Evolutionary conservation across 2,329 filamentous ascomycete species (phyloP).

Genomic region (Zymoseptoria tritici): DNA sequence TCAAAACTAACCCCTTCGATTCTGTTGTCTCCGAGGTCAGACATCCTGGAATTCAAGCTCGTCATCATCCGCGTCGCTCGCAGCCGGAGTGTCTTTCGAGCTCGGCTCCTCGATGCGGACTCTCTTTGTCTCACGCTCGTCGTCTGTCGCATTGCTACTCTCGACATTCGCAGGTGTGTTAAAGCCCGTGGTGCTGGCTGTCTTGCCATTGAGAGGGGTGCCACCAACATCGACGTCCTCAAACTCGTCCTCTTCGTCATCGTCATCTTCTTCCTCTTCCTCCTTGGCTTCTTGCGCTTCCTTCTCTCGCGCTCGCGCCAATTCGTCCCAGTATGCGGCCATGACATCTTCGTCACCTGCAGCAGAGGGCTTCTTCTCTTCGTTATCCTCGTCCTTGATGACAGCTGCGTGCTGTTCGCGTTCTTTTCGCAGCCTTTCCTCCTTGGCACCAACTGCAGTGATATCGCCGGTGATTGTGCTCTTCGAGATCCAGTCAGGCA

Average conservation of each 20-base stretch:
- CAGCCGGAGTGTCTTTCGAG: slow-evolving; percentile 30
- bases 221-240: slow-evolving; percentile 47
- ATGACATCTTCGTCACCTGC: slow-evolving; percentile 50
- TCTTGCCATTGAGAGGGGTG: slow-evolving; percentile 23
- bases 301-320: slow-evolving; percentile 53
- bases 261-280: slow-evolving; percentile 46
- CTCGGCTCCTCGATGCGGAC: slow-evolving; percentile 47
- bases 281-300: slow-evolving; percentile 35
- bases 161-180: slow-evolving; percentile 20
- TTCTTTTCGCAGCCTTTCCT: slow-evolving; percentile 33
- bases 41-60: slow-evolving; percentile 44
- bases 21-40: slow-evolving; percentile 4
- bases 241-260: slow-evolving; percentile 46
- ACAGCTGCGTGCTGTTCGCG: slow-evolving; percentile 31
- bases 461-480: slow-evolving; percentile 34
- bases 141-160: slow-evolving; percentile 29
- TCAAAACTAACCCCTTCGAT: background rate
- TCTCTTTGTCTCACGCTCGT: slow-evolving; percentile 51
- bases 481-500: slow-evolving; percentile 32
- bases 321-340: slow-evolving; percentile 59
- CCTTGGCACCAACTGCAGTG: slow-evolving; percentile 38
- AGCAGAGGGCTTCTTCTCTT: slow-evolving; percentile 28
- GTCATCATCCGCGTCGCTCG: slow-evolving; percentile 38
- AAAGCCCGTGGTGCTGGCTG: slow-evolving; percentile 25
- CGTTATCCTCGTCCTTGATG: slow-evolving; percentile 40